These are phyloP conservation scores for Micromonas commoda DNA, from an alignment of 139 green algal genomes.

Conservation along the genomic window DNA sequence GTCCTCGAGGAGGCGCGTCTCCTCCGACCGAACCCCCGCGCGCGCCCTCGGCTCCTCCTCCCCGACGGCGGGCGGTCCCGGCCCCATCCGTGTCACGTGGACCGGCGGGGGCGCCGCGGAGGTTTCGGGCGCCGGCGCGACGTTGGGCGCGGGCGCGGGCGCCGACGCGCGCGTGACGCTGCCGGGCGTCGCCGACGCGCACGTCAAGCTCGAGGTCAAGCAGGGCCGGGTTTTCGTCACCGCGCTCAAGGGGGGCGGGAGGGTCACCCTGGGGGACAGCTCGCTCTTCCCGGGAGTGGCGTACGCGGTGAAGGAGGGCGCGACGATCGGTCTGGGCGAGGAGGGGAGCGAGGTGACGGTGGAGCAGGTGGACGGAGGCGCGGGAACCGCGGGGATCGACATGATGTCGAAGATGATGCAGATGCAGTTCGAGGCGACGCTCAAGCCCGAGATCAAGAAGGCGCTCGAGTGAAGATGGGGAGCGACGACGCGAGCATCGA, in stretches of 20 bases:
- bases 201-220: neutral
- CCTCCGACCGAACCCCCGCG: no score
- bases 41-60: no score
- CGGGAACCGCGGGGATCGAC: neutral
- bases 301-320: neutral
- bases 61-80: no score
- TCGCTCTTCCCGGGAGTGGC: neutral
- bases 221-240: neutral
- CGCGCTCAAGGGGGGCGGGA: neutral
- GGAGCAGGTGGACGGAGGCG: neutral
- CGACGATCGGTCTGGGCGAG: neutral
- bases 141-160: no score
- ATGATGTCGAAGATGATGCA: neutral
- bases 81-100: no score
- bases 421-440: neutral
- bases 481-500: neutral
- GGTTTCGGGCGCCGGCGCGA: no score
- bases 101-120: no score
- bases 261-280: neutral
- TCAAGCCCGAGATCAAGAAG: neutral
- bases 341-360: neutral
- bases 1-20: no score
- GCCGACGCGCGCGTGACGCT: no score
- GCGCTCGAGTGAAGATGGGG: neutral
- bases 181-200: neutral